Evolutionary conservation across 495 filamentous ascomycete species (phyloP), one percentile per base, ranked within the genome.

Genomic region (Penicillium atrosanguineum): DNA sequence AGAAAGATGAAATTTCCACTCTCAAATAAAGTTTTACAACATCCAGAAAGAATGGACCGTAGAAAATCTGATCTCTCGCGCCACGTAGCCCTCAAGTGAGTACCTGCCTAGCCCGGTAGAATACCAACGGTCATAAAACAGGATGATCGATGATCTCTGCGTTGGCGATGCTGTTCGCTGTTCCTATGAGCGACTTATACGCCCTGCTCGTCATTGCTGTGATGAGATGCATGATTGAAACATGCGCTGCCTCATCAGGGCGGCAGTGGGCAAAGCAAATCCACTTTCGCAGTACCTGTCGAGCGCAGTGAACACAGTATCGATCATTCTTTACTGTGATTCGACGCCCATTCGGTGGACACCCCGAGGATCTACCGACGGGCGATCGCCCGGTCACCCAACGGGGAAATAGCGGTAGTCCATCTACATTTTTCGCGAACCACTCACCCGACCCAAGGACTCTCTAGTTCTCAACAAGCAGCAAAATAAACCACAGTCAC

Each of bases 321-420:
- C 26, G 50, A 46, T 59, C 51, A 44, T 51, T 39, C 51, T 44
- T 41, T 21, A 48, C 39, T 23, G 23, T 16, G 46, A 39, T 48
- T 29, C 44, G 18, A n/a, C 8, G 31, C 31, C 9, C 1, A 1
- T 34, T 12, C 28, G 11, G 52, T 50, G 52, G 48, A 26, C 25
- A 39, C 44, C 41, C 56, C 51, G 56, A 55, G 52, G 56, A 59
- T 59, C 56, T 55, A 46, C 56, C 56, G 56, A 55, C 47, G 34
- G 54, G 23, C 56, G 52, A 59, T 55, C 52, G 25, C 23, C 50
- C 56, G 56, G 56, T 59, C 56, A 55, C 43, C 56, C 16, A 59
- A 55, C 46, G 36, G 29, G 56, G 56, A 21, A 59, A 55, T 37
- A 55, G 14, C 16, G n/a, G 46, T 44, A 7, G 25, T 44, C 44